Conservation (phyloP, 805 yeast genomes). For the Blastobotrys americana region DNA sequence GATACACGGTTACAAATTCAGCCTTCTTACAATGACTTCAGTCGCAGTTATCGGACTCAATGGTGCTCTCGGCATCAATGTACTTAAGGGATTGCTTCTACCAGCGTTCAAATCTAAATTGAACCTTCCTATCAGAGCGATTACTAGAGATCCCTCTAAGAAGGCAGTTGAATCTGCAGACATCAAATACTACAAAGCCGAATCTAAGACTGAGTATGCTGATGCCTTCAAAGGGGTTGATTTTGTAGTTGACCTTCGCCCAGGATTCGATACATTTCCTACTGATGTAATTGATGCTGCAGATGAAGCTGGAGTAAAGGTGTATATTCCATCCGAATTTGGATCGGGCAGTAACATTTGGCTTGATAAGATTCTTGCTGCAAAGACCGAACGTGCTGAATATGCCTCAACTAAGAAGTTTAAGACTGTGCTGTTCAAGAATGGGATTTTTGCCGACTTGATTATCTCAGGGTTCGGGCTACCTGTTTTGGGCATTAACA, state of each 20-base stretch:
- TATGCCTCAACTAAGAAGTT: constrained; percentile 1
- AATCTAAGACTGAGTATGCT: constrained; percentile 27
- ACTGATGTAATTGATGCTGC: constrained; percentile 36
- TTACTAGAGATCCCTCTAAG: constrained; percentile 37
- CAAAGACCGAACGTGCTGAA: not conserved
- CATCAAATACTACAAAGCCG: constrained; percentile 36
- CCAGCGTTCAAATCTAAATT: constrained; percentile 37
- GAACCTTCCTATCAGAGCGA: constrained; percentile 42
- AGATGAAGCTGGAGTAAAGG: constrained; percentile 36
- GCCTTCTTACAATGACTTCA: constrained; percentile 21
- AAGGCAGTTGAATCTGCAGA: constrained; percentile 29
- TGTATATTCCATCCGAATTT: constrained; percentile 53
- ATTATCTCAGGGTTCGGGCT: constrained; percentile 1
- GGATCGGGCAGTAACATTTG: constrained; percentile 38
- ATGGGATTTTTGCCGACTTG: constrained; percentile 4
- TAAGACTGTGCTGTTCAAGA: constrained; percentile 1
- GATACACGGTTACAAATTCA: no score
- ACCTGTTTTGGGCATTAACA: constrained; percentile 3
- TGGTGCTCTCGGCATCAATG: constrained; percentile 46
- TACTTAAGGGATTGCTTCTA: constrained; percentile 38
- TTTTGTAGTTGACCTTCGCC: constrained; percentile 39
- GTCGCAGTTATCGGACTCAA: constrained; percentile 46
- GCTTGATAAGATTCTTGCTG: constrained; percentile 1
- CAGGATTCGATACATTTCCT: constrained; percentile 18
- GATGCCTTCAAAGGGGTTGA: constrained; percentile 40